Conservation (phyloP, 2,329 filamentous ascomycete genomes). For the Venturiaceae sp. region DNA sequence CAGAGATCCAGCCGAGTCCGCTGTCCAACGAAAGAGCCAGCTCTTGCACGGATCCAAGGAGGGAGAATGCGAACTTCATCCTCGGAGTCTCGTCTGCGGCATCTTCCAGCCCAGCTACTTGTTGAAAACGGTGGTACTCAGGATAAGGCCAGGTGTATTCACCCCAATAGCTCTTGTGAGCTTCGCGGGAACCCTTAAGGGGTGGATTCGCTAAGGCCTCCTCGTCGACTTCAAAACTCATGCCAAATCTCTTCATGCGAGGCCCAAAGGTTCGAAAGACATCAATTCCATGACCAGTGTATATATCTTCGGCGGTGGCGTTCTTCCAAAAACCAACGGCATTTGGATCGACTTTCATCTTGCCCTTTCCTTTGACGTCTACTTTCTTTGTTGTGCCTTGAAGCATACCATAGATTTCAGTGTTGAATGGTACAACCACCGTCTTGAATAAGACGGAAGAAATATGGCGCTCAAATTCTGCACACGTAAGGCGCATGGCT, state of each 20-base stretch:
- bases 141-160: constrained; percentile 54
- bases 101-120: constrained; percentile 50
- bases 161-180: constrained; percentile 51
- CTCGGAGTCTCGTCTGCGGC: constrained; percentile 53
- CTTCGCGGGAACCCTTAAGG: constrained; percentile 45
- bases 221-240: constrained; percentile 60
- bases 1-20: constrained; percentile 57
- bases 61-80: constrained; percentile 52
- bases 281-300: constrained; percentile 49
- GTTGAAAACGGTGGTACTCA: constrained; percentile 49
- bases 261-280: constrained; percentile 52
- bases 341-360: constrained; percentile 14
- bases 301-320: constrained; percentile 30
- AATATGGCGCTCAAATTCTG: constrained; percentile 48
- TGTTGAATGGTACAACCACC: constrained; percentile 56
- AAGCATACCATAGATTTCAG: constrained; percentile 50
- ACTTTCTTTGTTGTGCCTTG: constrained; percentile 13
- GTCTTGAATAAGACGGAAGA: constrained; percentile 51
- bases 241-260: constrained; percentile 53
- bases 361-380: constrained; percentile 26
- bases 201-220: constrained; percentile 39
- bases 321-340: constrained; percentile 26
- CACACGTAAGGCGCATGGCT: constrained; percentile 50
- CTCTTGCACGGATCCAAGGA: constrained; percentile 46
- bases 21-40: constrained; percentile 59